Evolutionary conservation across 1,139 yeast species (phyloP).

Genomic region (Kurtzmaniella quercitrusa): DNA sequence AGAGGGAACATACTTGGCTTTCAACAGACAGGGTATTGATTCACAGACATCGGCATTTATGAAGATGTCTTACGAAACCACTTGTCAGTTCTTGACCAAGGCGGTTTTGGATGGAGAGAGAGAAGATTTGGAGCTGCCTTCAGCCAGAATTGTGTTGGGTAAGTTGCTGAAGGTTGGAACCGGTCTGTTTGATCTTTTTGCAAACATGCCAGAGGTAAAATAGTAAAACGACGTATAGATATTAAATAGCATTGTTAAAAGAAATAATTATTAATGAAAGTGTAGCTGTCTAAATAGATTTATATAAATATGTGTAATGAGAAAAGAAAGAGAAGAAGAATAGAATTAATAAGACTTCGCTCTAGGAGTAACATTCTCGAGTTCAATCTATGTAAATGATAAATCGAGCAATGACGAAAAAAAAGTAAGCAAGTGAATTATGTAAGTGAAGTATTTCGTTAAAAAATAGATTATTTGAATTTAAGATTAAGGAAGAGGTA

Average conservation of each 20-base stretch:
- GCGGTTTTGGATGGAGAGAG: conserved; percentile 91
- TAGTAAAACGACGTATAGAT: conserved; percentile 2
- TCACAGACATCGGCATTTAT: conserved; percentile 91
- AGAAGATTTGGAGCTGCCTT: conserved; percentile 87
- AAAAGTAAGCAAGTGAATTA: too few species aligned
- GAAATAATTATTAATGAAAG: too few species aligned
- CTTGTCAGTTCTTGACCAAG: conserved; percentile 94
- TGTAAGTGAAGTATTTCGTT: too few species aligned
- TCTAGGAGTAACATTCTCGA: too few species aligned
- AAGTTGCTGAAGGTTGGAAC: conserved; percentile 92
- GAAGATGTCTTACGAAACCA: conserved; percentile 99
- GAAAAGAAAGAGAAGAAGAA: too few species aligned
- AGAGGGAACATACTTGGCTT: conserved; percentile 94
- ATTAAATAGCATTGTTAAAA: conserved; percentile 1
- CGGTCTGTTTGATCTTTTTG: conserved; percentile 87
- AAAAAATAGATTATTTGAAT: too few species aligned
- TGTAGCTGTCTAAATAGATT: too few species aligned
- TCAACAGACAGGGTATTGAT: conserved; percentile 97
- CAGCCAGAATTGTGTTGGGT: conserved; percentile 94
- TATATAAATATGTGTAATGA: too few species aligned
- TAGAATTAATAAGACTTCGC: too few species aligned
- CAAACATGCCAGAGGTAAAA: conserved; percentile 48
- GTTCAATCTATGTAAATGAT: too few species aligned
- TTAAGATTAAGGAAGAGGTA: too few species aligned
- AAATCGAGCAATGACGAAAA: too few species aligned